These are phyloP conservation scores for Stachybotrys elegans DNA, from an alignment of 2,329 filamentous ascomycete species.

Conservation along the genomic window DNA sequence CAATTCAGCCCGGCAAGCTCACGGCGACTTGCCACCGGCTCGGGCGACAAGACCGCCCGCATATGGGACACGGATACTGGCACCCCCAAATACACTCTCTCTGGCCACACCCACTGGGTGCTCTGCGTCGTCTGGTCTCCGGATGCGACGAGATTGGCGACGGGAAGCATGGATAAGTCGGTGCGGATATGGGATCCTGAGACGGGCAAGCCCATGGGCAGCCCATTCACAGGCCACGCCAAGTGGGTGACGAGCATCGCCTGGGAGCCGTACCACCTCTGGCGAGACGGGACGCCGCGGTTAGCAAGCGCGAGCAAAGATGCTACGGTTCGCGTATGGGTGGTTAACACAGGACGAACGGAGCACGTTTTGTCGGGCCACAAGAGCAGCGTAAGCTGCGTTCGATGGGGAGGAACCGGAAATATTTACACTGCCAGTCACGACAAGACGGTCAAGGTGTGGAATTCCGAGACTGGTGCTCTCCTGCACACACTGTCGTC, in stretches of 20 bases:
- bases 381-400: constrained; percentile 82
- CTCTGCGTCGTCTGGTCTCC: constrained; percentile 83
- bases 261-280: constrained; percentile 92
- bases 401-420: constrained; percentile 82
- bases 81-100: constrained; percentile 78
- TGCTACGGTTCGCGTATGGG: constrained; percentile 81
- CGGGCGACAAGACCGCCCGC: constrained; percentile 83
- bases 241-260: constrained; percentile 85
- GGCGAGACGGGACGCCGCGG: constrained; percentile 66
- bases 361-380: constrained; percentile 85
- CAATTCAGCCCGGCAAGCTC: constrained; percentile 80
- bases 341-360: constrained; percentile 69
- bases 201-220: constrained; percentile 69
- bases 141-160: constrained; percentile 75
- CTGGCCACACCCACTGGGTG: constrained; percentile 88
- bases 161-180: constrained; percentile 83
- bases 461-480: constrained; percentile 75
- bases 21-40: constrained; percentile 76
- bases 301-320: constrained; percentile 89
- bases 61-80: constrained; percentile 96
- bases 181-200: constrained; percentile 86
- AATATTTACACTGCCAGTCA: constrained; percentile 80
- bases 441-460: constrained; percentile 89
- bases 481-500: constrained; percentile 72
- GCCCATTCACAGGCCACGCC: constrained; percentile 71